These are phyloP conservation scores for Cyclostephanos tholiformis DNA, from an alignment of 108 stramenopile species.

Conservation along the genomic window DNA sequence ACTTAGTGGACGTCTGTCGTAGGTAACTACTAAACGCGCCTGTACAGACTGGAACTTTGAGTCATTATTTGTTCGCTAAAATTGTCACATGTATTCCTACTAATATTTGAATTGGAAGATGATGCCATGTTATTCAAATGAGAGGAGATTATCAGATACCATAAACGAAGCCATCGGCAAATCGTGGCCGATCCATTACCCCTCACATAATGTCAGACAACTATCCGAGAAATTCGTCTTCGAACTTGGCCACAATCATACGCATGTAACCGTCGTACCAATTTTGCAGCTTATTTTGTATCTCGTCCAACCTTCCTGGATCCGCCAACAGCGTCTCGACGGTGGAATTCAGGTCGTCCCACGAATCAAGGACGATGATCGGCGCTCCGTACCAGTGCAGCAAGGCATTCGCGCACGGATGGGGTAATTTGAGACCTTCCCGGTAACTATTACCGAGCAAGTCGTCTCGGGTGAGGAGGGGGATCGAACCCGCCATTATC, in stretches of 20 bases:
- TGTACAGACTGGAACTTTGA: too few species aligned
- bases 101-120: too few species aligned
- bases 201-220: not conserved
- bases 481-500: conserved; percentile 22
- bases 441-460: not conserved
- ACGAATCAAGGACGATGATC: conserved; percentile 42
- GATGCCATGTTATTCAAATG: too few species aligned
- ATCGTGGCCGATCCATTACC: too few species aligned
- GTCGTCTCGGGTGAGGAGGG: conserved; percentile 21
- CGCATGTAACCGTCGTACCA: conserved; percentile 47
- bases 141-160: too few species aligned
- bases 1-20: conserved; percentile 28
- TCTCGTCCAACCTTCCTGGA: conserved; percentile 35
- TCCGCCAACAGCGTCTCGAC: conserved; percentile 22
- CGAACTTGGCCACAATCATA: not conserved
- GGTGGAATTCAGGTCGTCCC: conserved; percentile 26
- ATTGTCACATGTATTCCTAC: too few species aligned
- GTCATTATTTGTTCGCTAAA: too few species aligned
- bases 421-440: conserved; percentile 2
- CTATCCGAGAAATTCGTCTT: not conserved
- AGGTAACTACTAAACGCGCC: too few species aligned
- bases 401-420: conserved; percentile 15
- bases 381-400: conserved; percentile 25
- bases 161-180: too few species aligned
- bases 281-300: conserved; percentile 22